Base-by-base conservation (phyloP, 495 filamentous ascomycete species). In the Daldinia decipiens region DNA sequence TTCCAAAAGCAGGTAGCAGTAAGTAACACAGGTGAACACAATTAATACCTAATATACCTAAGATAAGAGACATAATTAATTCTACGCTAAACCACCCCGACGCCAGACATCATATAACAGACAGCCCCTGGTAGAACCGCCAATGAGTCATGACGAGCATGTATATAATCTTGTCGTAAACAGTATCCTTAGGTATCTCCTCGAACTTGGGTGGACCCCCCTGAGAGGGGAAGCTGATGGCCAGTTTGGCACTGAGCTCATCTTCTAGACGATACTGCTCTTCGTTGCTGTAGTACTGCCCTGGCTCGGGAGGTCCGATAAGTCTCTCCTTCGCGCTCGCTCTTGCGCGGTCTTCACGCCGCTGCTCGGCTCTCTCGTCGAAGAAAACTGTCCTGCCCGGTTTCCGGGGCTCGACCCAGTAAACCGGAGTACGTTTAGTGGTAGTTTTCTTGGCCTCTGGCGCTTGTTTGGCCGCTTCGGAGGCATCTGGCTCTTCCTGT, bases 131-230 rank as follows among this genome's bases (percentile, higher is more conserved):
- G 45, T 31, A 45, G 26, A 47, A 21, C 26, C 71, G 62, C 71
- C 71, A 73, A 11, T 67, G 66, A 21, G 62, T 63, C 36, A 73
- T 2, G 26, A 73, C 19, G 7, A 70, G 17, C 58, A 73, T 70
- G 36, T 73, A 73, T 24, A 59, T 12, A 5, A 73, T 27, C 38
- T 21, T 62, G 6, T 70, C 61, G 53, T 54, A 67, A 12, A 57
- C 45, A 0, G 62, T 40, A 0, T 11, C 17, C 2, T 3, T 45
- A 1, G 66, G 52, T 0, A 70, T 47, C 0, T 26, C 11, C 1
- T 54, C 43, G 24, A 53, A 32, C 24, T 39, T 27, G 1, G 66
- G 57, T 0, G 71, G 71, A 0, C 71, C 71, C 0, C 47, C 45
- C 11, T 26, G 1, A 2, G 9, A 13, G 2, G 43, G n/a, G 64